A percentile compares a stretch with the other conserved stretches of the same genome.
phyloP scores from a whole-genome alignment of 2,329 filamentous ascomycete species.

The Xylaria hypoxylon region DNA sequence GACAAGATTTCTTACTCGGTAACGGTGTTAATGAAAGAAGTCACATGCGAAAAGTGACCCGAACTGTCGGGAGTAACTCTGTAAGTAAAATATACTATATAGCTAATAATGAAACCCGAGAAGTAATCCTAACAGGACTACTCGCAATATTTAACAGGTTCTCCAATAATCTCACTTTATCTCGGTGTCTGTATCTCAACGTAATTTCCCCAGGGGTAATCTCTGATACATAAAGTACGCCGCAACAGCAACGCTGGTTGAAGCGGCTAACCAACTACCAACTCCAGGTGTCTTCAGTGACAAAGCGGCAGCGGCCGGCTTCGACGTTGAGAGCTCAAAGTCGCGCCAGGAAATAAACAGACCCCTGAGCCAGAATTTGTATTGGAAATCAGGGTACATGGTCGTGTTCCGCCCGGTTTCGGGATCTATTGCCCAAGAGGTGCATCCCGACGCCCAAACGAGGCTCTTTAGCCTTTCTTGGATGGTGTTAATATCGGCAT shows the following conservation, averaged over 20 bases:
- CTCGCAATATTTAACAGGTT: not conserved
- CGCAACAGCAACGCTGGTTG: conserved; percentile 18
- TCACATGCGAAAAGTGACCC: not conserved
- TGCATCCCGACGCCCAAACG: conserved; percentile 30
- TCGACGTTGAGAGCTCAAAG: conserved; percentile 31
- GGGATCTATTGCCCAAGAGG: conserved; percentile 30
- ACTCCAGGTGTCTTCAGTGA: conserved; percentile 6
- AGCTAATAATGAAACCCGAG: not conserved
- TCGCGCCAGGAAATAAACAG: conserved; percentile 29
- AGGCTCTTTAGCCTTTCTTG: conserved; percentile 24
- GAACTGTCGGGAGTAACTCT: not conserved
- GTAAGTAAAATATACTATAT: not conserved
- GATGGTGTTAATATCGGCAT: conserved; percentile 21
- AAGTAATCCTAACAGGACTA: not conserved
- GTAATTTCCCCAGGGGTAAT: not conserved
- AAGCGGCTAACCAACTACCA: conserved; percentile 19
- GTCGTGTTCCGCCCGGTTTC: conserved; percentile 23
- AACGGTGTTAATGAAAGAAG: too few species aligned
- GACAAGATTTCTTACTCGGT: too few species aligned
- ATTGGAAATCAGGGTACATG: conserved; percentile 37
- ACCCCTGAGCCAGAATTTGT: conserved; percentile 34
- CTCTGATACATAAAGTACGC: conserved; percentile 4
- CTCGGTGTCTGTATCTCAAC: not conserved
- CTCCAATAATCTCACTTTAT: too few species aligned
- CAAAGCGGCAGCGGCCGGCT: not conserved